phyloP scores from a whole-genome alignment of 768 basidiomycete species.

The Gelatoporia subvermispora region DNA sequence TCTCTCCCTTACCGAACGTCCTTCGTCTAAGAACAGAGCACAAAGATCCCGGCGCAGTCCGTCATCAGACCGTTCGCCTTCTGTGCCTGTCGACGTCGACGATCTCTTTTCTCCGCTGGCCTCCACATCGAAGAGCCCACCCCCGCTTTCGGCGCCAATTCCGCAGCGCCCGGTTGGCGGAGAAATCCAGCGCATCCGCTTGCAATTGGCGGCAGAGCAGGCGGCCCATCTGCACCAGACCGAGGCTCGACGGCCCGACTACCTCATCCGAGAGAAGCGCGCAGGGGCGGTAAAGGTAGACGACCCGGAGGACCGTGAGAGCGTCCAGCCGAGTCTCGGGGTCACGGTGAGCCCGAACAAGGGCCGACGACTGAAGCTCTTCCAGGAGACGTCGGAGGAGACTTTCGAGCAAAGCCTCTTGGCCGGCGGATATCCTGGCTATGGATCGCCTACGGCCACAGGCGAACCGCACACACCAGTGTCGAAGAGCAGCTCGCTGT shows the following conservation, averaged over 20 bases:
- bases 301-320: constrained; percentile 29
- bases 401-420: constrained; percentile 83
- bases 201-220: constrained; percentile 46
- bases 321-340: constrained; percentile 37
- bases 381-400: constrained; percentile 79
- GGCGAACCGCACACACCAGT: constrained; percentile 21
- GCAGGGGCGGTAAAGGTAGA: constrained; percentile 30
- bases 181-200: constrained; percentile 58
- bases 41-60: too few relatives aligned
- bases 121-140: constrained; percentile 16
- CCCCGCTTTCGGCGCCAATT: constrained; percentile 22
- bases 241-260: constrained; percentile 67
- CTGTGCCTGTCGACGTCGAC: constrained; percentile 11
- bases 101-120: constrained; percentile 11
- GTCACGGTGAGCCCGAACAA: constrained; percentile 68
- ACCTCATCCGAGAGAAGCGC: constrained; percentile 57
- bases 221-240: constrained; percentile 45
- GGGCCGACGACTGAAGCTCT: constrained; percentile 68
- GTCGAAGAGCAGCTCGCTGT: constrained; percentile 7
- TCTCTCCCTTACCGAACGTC: constrained; percentile 12
- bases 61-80: not conserved
- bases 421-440: constrained; percentile 76
- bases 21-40: constrained; percentile 4
- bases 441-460: constrained; percentile 34
- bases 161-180: constrained; percentile 35